phyloP scores from a whole-genome alignment of 257 asterid species.

The Rauvolfia tetraphylla region DNA sequence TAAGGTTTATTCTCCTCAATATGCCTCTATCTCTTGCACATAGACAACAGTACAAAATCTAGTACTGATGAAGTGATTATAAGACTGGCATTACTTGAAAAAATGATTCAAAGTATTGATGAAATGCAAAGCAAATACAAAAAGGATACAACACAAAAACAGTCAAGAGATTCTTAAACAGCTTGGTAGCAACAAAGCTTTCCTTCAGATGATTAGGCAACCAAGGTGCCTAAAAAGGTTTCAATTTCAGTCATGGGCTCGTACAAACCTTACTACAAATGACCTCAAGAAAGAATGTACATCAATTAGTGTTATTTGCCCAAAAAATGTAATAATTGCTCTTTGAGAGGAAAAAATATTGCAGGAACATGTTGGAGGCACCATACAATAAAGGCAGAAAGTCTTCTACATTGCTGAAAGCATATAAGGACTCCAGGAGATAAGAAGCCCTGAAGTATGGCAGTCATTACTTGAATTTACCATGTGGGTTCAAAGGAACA shows the following conservation, averaged over 20 bases:
- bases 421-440: neutral
- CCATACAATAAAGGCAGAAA: neutral
- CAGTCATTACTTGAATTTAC: neutral
- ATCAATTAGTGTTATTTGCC: neutral
- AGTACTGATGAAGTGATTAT: neutral
- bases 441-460: neutral
- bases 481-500: neutral
- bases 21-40: neutral
- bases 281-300: neutral
- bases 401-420: neutral
- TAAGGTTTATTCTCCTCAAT: neutral
- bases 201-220: neutral
- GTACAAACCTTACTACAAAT: neutral
- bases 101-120: neutral
- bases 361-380: neutral
- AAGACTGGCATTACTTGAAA: neutral
- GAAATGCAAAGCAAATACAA: neutral
- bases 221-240: neutral
- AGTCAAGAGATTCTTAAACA: neutral
- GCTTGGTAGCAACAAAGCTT: neutral
- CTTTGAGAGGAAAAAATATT: neutral
- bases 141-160: neutral
- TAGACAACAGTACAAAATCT: neutral
- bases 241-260: neutral
- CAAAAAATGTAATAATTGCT: neutral